phyloP scores from a whole-genome alignment of 2,329 filamentous ascomycete genomes.

The Penicillium sp. region DNA sequence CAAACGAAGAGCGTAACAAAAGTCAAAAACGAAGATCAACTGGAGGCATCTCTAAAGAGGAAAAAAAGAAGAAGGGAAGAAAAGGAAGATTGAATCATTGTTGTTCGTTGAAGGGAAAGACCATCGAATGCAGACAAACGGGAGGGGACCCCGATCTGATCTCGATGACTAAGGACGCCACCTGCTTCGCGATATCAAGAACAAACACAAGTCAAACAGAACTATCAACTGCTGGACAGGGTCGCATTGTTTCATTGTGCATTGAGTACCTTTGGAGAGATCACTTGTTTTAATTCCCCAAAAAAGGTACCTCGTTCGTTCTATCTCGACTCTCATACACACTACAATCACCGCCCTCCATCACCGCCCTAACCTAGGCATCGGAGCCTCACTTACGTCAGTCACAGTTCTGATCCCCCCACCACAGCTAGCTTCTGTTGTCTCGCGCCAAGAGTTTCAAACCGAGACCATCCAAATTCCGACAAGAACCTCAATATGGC shows the following conservation, averaged over 20 bases:
- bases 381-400: slow-evolving; percentile 15
- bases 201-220: slow-evolving; percentile 24
- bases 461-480: background rate
- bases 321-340: background rate
- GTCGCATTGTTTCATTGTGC: background rate
- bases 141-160: slow-evolving; percentile 9
- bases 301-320: background rate
- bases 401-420: slow-evolving; percentile 11
- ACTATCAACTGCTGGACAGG: slow-evolving; percentile 1
- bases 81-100: slow-evolving; percentile 7
- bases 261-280: slow-evolving; percentile 10
- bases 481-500: slow-evolving; percentile 62
- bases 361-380: background rate
- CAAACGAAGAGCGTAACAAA: background rate
- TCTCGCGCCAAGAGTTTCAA: slow-evolving; percentile 10
- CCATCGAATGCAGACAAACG: slow-evolving; percentile 9
- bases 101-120: slow-evolving; percentile 17
- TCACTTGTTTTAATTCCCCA: background rate
- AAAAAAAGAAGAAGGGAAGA: background rate
- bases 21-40: background rate
- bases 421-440: slow-evolving; percentile 10
- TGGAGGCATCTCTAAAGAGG: slow-evolving; percentile 9
- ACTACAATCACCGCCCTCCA: background rate
- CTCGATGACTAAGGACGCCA: slow-evolving; percentile 29
- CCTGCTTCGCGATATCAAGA: slow-evolving; percentile 14